A percentile compares a stretch with the other conserved stretches of the same genome.
phyloP scores from a whole-genome alignment of 2,329 filamentous ascomycete species.

The Chrysoporthe deuterocubensis region DNA sequence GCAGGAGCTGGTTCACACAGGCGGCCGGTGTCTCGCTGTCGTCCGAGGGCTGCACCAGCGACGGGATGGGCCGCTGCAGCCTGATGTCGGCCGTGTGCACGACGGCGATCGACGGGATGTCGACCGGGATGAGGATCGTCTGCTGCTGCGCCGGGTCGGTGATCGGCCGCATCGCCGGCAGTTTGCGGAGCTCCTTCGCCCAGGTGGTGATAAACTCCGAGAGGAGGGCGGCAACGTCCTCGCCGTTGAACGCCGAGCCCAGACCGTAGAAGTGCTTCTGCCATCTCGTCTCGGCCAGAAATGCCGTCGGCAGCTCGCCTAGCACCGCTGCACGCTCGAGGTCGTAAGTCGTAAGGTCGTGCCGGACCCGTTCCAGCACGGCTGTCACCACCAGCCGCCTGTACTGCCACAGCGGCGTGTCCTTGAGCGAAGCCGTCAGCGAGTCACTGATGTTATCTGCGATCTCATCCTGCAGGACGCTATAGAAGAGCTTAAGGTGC shows the following conservation, averaged over 20 bases:
- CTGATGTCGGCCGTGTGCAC: slow-evolving; percentile 78
- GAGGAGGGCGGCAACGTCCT: slow-evolving; percentile 37
- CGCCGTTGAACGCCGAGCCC: slow-evolving; percentile 39
- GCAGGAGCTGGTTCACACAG: slow-evolving; percentile 66
- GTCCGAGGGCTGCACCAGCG: slow-evolving; percentile 33
- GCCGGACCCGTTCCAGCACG: slow-evolving; percentile 49
- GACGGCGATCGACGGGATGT: slow-evolving; percentile 81
- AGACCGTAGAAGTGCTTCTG: slow-evolving; percentile 54
- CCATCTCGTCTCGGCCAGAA: slow-evolving; percentile 54
- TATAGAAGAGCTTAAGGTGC: slow-evolving; percentile 75
- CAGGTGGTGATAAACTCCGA: slow-evolving; percentile 43
- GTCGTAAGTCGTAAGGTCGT: slow-evolving; percentile 52
- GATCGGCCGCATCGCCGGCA: slow-evolving; percentile 40
- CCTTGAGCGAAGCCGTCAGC: slow-evolving; percentile 45
- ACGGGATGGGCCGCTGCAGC: slow-evolving; percentile 46
- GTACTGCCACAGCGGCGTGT: slow-evolving; percentile 50
- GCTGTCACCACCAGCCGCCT: slow-evolving; percentile 50
- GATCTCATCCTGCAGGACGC: slow-evolving; percentile 76
- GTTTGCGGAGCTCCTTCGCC: slow-evolving; percentile 40
- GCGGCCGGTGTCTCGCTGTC: slow-evolving; percentile 48
- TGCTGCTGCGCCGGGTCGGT: slow-evolving; percentile 45
- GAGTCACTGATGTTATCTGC: slow-evolving; percentile 51
- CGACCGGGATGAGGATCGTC: slow-evolving; percentile 85
- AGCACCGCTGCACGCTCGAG: slow-evolving; percentile 62
- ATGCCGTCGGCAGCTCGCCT: slow-evolving; percentile 53